Evolutionary conservation across 2,329 filamentous ascomycete species (phyloP), one percentile per base, ranked within the genome.

Genomic region (Plectosphaerella plurivora): DNA sequence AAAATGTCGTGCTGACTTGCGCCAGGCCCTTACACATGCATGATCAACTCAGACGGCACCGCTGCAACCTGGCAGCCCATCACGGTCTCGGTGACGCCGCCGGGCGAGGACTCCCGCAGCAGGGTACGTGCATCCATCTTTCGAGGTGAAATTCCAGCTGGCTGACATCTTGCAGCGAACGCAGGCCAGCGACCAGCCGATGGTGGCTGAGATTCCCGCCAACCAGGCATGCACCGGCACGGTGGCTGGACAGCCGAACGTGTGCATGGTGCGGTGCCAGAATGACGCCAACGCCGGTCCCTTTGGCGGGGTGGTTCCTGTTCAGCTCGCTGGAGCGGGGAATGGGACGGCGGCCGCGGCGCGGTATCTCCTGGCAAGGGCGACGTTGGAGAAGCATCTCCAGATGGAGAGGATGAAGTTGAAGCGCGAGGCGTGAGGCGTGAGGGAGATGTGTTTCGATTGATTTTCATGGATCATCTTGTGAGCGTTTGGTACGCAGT

Each of bases 211-310:
- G n/a, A 74, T 84, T 53, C 75, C 79, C 0, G 75, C 73, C 22
- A 66, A 67, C 51, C 74, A 77, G 66, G 61, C 65, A 35, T 84
- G 81, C 68, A 81, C 78, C 16, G 81, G 81, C 49, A 79, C 74
- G 42, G 75, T 80, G 11, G 79, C 76, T 10, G 81, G 78, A 22
- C 73, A 80, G 66, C 64, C 69, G 37, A 79, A 79, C 59, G 72
- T 82, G 58, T 84, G 81, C 68, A 74, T 84, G 62, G 79, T 84
- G 46, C 73, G 78, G 24, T 83, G 79, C 66, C 66, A 79, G 67
- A 83, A 84, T 65, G 71, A 69, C 1, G 79, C 79, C 64, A 70
- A 68, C 3, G 78, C 79, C 47, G 80, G 80, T 12, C 80, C 80
- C 20, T 84, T 84, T 59, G 80, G 81, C 52, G 70, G 70, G 37